These are phyloP conservation scores for Melampsora larici-populina DNA, from an alignment of 1,284 basidiomycete genomes.

Conservation along the genomic window DNA sequence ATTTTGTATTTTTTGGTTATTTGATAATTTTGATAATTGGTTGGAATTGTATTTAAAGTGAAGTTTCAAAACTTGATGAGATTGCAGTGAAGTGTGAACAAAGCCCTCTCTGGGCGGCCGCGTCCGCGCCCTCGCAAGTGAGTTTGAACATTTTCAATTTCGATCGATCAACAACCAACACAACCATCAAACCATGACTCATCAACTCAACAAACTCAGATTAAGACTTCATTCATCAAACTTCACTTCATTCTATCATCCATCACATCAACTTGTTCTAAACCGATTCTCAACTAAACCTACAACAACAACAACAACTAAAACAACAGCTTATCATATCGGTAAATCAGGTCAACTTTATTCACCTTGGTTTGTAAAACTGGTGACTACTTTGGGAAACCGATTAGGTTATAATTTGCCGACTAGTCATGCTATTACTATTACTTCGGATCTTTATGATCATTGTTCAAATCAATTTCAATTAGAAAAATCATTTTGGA, in stretches of 20 bases:
- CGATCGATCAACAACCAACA: too few relatives aligned
- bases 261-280: not conserved
- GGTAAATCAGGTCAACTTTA: constrained; percentile 34
- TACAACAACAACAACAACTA: not conserved
- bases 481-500: constrained; percentile 55
- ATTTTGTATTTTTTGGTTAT: too few relatives aligned
- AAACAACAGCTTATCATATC: not conserved
- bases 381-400: constrained; percentile 55
- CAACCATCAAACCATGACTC: too few relatives aligned
- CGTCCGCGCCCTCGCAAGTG: too few relatives aligned
- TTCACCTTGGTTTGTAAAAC: constrained; percentile 28
- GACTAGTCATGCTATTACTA: constrained; percentile 58
- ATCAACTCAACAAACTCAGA: too few relatives aligned
- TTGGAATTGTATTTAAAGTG: too few relatives aligned
- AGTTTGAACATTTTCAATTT: too few relatives aligned
- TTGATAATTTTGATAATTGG: too few relatives aligned
- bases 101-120: too few relatives aligned
- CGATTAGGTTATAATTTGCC: constrained; percentile 60
- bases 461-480: constrained; percentile 58
- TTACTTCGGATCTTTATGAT: constrained; percentile 60
- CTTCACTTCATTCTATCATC: not conserved
- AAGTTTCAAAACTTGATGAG: too few relatives aligned
- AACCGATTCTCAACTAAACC: not conserved
- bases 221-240: not conserved
- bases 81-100: too few relatives aligned